Evolutionary conservation across 805 yeast genomes (phyloP).

Genomic region (Metschnikowia continentalis): DNA sequence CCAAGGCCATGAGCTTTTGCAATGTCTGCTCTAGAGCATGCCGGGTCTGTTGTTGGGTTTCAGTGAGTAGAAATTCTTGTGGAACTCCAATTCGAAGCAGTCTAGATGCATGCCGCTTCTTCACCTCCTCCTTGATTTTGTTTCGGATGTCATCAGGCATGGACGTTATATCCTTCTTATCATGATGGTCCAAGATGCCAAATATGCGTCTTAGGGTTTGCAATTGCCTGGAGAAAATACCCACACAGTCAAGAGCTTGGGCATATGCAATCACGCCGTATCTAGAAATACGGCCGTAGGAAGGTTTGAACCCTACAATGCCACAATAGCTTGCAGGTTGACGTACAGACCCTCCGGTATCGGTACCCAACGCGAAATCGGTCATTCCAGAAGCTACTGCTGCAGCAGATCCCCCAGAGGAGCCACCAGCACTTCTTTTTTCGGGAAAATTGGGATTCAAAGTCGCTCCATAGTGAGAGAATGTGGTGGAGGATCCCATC

Average conservation of each 20-base stretch:
- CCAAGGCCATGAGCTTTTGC: conserved; percentile 38
- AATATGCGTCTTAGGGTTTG: conserved; percentile 46
- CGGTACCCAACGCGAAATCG: conserved; percentile 85
- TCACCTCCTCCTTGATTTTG: conserved; percentile 11
- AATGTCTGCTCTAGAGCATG: conserved; percentile 46
- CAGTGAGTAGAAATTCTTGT: conserved; percentile 56
- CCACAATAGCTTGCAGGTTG: conserved; percentile 88
- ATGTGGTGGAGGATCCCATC: conserved; percentile 78
- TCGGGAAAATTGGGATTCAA: conserved; percentile 41
- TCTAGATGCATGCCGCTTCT: neutral
- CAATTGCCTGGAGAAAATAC: conserved; percentile 59
- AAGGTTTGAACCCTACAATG: conserved; percentile 83
- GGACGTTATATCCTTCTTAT: conserved; percentile 77
- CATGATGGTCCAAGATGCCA: conserved; percentile 53
- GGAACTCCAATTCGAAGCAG: conserved; percentile 61
- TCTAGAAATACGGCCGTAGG: conserved; percentile 87
- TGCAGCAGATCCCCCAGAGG: conserved; percentile 95
- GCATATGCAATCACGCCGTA: conserved; percentile 93
- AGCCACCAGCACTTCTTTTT: conserved; percentile 65
- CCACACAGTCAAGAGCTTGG: conserved; percentile 92
- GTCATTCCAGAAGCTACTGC: conserved; percentile 72
- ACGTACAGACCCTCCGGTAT: conserved; percentile 95
- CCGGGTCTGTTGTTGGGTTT: conserved; percentile 46
- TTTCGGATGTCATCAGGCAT: conserved; percentile 36
- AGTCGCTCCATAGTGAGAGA: conserved; percentile 55